Evolutionary conservation across 2,329 filamentous ascomycete genomes (phyloP).

Genomic region (Chrysoporthe puriensis): DNA sequence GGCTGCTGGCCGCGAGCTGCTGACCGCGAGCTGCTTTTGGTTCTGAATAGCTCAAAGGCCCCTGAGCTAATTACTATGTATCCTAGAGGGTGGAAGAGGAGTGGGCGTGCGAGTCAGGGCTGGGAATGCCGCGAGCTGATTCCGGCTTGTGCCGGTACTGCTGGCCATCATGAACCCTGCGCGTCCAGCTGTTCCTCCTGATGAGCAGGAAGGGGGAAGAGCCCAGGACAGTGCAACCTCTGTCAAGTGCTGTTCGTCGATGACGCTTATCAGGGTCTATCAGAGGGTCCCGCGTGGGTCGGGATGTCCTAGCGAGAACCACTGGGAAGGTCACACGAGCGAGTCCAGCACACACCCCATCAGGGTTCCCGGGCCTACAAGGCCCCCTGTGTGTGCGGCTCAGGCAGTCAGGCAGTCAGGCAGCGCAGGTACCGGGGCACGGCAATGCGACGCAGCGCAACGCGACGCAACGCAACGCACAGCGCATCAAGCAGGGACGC

Average conservation of each 20-base stretch:
- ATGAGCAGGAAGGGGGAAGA: background rate
- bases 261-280: conserved; percentile 23
- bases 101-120: too few relatives aligned
- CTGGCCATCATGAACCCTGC: background rate
- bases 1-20: background rate
- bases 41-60: background rate
- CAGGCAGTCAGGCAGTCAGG: conserved; percentile 8
- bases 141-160: background rate
- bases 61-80: background rate
- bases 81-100: background rate
- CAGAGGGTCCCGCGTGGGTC: conserved; percentile 26
- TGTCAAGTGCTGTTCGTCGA: background rate
- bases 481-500: conserved; percentile 9
- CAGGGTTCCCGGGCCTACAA: conserved; percentile 7
- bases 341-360: conserved; percentile 6
- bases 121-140: too few relatives aligned
- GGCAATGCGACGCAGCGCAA: background rate
- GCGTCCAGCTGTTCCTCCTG: background rate
- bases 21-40: background rate
- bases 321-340: conserved; percentile 26
- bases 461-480: background rate
- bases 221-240: background rate
- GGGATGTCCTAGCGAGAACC: conserved; percentile 9
- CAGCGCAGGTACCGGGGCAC: background rate
- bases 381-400: background rate